These are phyloP conservation scores for Leishmania arabica DNA, from an alignment of 208 protist genomes.

Conservation along the genomic window DNA sequence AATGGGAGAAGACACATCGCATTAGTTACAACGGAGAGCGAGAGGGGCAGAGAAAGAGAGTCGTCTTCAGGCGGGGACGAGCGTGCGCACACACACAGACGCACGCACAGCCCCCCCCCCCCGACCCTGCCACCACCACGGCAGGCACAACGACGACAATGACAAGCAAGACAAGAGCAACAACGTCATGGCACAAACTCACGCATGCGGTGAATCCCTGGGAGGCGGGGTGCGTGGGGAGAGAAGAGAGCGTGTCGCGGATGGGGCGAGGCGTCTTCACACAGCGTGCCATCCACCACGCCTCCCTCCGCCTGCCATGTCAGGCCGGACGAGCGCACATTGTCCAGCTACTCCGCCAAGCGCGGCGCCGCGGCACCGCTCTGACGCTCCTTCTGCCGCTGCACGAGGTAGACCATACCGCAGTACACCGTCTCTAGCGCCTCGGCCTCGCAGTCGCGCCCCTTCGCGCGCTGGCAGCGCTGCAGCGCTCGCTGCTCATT, in stretches of 20 bases:
- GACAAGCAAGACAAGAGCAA: neutral
- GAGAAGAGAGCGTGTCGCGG: neutral
- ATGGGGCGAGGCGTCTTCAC: neutral
- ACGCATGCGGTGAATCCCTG: neutral
- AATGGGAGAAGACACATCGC: neutral
- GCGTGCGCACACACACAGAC: neutral
- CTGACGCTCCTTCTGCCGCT: slow-evolving; percentile 54
- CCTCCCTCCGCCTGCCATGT: neutral
- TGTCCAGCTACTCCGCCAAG: slow-evolving; percentile 2
- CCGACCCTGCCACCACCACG: neutral
- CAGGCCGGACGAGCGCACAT: neutral
- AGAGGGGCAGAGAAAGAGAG: neutral
- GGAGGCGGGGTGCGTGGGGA: neutral
- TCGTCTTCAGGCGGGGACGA: neutral
- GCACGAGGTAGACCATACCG: slow-evolving; percentile 81
- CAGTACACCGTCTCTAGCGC: slow-evolving; percentile 83
- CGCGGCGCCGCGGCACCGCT: neutral
- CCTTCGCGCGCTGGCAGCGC: slow-evolving; percentile 49
- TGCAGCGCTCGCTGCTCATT: slow-evolving; percentile 53
- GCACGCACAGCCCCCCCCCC: neutral
- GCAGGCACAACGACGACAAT: neutral
- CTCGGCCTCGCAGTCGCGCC: slow-evolving; percentile 77
- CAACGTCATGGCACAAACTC: neutral
- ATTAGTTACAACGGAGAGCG: neutral
- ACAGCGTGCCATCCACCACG: neutral